These are phyloP conservation scores for Gossypium herbaceum DNA, from an alignment of 345 rosid species.

Conservation along the genomic window DNA sequence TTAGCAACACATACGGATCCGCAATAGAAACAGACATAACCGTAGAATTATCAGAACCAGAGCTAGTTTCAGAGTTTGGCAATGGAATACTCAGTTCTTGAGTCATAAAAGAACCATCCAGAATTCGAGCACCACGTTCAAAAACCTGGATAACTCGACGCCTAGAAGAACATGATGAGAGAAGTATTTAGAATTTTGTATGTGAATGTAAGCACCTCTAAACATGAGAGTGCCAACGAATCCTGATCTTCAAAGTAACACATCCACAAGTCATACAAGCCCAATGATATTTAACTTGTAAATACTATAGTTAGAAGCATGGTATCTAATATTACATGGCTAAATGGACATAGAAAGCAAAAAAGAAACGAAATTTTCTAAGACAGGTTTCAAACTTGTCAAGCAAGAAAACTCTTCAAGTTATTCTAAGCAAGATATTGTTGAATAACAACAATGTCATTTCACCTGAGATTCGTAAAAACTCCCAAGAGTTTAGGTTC, in stretches of 20 bases:
- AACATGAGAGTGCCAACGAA: not conserved
- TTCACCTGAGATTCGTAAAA: not conserved
- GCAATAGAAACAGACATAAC: slow-evolving; percentile 84
- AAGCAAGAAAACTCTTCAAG: slow-evolving; percentile 2
- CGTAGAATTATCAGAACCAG: slow-evolving; percentile 61
- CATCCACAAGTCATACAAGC: not conserved
- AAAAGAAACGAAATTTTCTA: not conserved
- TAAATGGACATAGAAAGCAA: not conserved
- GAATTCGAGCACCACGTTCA: slow-evolving; percentile 88
- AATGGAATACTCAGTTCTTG: slow-evolving; percentile 80
- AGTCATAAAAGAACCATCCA: slow-evolving; percentile 96
- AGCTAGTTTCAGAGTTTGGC: slow-evolving; percentile 59
- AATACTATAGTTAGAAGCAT: not conserved
- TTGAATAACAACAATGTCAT: not conserved
- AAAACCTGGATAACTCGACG: slow-evolving; percentile 92
- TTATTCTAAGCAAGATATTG: not conserved
- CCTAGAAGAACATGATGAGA: slow-evolving; percentile 38
- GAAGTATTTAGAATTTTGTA: not conserved
- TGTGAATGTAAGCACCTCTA: not conserved
- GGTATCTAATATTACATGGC: not conserved
- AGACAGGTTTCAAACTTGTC: slow-evolving; percentile 3
- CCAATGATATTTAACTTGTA: not conserved
- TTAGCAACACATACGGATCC: slow-evolving; percentile 83
- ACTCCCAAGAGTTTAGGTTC: not conserved
- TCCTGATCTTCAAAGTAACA: slow-evolving; percentile 5